Conservation (phyloP, 2,329 filamentous ascomycete genomes). For the Xylariaceae sp. region DNA sequence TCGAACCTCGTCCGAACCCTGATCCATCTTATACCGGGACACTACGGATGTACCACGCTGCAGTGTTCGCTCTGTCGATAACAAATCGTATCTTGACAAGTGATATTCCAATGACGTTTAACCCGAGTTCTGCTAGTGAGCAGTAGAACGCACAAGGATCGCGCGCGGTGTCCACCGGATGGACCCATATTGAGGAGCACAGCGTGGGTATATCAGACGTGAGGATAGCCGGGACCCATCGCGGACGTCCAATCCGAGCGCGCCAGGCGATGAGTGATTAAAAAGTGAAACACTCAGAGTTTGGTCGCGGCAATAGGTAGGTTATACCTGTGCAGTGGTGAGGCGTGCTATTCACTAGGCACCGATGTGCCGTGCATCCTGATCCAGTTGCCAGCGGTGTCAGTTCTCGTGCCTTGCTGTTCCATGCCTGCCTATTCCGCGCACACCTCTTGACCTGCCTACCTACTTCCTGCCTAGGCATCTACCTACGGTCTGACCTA, state of each 20-base stretch:
- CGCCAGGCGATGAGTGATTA: slow-evolving; percentile 11
- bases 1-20: not conserved
- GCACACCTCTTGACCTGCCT: too few species aligned
- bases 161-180: slow-evolving; percentile 8
- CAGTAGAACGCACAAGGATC: not conserved
- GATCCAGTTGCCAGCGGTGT: not conserved
- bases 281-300: slow-evolving; percentile 14
- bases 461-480: too few species aligned
- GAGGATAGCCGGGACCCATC: slow-evolving; percentile 9
- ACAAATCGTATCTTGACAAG: slow-evolving; percentile 8
- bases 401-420: not conserved
- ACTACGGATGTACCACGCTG: not conserved
- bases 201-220: slow-evolving; percentile 1
- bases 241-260: slow-evolving; percentile 2
- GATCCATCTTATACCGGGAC: slow-evolving; percentile 12
- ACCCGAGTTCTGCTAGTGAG: slow-evolving; percentile 3
- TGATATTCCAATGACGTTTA: slow-evolving; percentile 12
- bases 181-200: slow-evolving; percentile 8
- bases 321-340: not conserved
- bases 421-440: too few species aligned
- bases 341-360: slow-evolving; percentile 1
- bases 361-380: slow-evolving; percentile 1
- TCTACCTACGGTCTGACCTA: not conserved
- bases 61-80: not conserved
- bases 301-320: slow-evolving; percentile 1